Conservation (phyloP, 148 eudicot genomes). For the Rhododendron mucronatum region DNA sequence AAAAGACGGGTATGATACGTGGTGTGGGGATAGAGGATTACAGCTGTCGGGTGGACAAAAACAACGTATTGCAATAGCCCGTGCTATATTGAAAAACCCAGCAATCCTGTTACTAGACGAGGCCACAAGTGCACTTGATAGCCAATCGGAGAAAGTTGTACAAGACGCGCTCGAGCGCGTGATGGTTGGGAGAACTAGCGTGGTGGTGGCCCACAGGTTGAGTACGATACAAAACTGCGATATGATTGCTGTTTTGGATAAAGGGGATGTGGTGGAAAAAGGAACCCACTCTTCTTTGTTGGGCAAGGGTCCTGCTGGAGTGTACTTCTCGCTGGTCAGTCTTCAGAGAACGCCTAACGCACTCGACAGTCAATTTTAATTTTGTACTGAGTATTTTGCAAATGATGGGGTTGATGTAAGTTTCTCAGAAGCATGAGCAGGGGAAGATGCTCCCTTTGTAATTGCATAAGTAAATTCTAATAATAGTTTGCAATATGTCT, state of each 20-base stretch:
- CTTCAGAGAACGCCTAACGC: neutral
- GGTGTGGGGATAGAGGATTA: neutral
- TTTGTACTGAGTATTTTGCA: neutral
- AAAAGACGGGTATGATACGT: neutral
- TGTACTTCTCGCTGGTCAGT: neutral
- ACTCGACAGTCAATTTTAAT: neutral
- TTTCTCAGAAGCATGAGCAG: neutral
- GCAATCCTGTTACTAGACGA: neutral
- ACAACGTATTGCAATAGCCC: neutral
- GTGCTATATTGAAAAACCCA: neutral
- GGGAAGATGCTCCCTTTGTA: neutral
- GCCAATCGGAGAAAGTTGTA: neutral
- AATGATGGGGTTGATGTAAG: neutral
- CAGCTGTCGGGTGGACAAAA: neutral
- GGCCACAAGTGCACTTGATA: neutral
- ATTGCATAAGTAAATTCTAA: neutral
- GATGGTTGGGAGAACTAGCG: neutral
- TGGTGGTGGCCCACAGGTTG: neutral
- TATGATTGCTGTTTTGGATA: neutral
- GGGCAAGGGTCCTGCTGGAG: neutral
- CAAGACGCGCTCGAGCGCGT: neutral
- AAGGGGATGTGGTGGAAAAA: neutral
- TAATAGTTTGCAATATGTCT: neutral
- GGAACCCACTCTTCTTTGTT: slow-evolving; percentile 4
- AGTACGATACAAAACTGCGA: neutral